Percentiles rank a stretch among this genome's conserved stretches.
These are phyloP conservation scores for Suhomyces coccinellae DNA, from an alignment of 1,139 yeast species.

Conservation along the genomic window DNA sequence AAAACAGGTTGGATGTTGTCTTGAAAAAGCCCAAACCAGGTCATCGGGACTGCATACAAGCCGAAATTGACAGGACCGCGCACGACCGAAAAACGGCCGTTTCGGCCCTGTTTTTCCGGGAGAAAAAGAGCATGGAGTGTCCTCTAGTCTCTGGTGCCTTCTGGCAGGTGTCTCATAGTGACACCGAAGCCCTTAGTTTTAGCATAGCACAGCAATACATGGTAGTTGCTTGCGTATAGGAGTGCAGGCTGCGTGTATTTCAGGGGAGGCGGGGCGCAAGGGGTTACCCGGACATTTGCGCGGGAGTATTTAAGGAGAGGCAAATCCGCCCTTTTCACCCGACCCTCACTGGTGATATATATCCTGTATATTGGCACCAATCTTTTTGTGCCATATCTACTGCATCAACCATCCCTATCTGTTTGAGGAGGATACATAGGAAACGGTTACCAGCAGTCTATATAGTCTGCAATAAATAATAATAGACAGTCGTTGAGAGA, in stretches of 20 bases:
- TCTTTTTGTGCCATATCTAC: conserved; percentile 8
- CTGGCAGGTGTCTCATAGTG: background rate
- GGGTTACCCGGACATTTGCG: conserved; percentile 30
- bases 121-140: background rate
- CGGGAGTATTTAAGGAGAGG: conserved; percentile 28
- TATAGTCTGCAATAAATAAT: conserved; percentile 14
- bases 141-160: background rate
- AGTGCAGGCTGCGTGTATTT: conserved; percentile 51
- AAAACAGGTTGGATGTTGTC: background rate
- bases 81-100: conserved; percentile 1
- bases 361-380: conserved; percentile 13
- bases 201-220: conserved; percentile 10
- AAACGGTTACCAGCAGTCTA: conserved; percentile 8
- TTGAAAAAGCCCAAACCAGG: conserved; percentile 1
- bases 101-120: background rate
- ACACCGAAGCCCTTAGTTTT: background rate
- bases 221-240: conserved; percentile 4
- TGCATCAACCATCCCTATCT: conserved; percentile 7
- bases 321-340: conserved; percentile 4
- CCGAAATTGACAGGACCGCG: background rate
- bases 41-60: conserved; percentile 9
- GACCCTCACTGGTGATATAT: conserved; percentile 6
- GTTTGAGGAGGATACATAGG: conserved; percentile 12
- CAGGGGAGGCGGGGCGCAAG: conserved; percentile 74
- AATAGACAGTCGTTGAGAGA: conserved; percentile 11